Base-by-base conservation (phyloP, 805 yeast genomes). In the Blastobotrys chiropterorum region DNA sequence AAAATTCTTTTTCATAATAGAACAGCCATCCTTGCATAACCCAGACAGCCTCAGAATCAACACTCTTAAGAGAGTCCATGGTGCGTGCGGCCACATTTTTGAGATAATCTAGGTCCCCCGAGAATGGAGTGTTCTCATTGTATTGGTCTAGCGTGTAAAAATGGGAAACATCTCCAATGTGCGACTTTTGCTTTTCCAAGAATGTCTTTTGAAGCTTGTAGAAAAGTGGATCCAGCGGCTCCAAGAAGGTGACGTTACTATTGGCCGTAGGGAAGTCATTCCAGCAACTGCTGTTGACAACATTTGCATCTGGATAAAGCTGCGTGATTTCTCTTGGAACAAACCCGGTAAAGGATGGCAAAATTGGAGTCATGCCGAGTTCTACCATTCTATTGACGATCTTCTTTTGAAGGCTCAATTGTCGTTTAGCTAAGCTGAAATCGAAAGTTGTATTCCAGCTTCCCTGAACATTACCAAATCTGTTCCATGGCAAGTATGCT, bases 381-480 rank as follows among this genome's bases (percentile, higher is more conserved):
- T 53, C 56, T 11, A 40, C 41, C 56, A 53, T 50, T 26, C 56
- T 41, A 7, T 15, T 31, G 15, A 50, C 51, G 38, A 53, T 47
- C 40, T 50, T 19, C 47, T 50, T 47, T 17, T 48, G 49, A n/a
- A 53, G 39, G 21, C 16, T 39, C n/a, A 50, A 30, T 40, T 53
- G 56, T 13, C 43, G 38, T 30, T 39, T 17, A 6, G 44, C 31
- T 11, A 46, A 19, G 15, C 21, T 39, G 30, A 53, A 51, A 30
- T 55, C 50, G 3, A 38, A 20, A 16, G 14, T 22, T 8, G 53
- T 39, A 44, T 53, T 53, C 56, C 56, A 53, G 15, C 39, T 34
- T 8, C 56, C 56, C 41, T 53, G 56, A 40, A 53, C 48, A 39
- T 53, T 53, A n/a, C 56, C 56, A 39, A 53, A 53, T 16, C 56